Percentiles rank a stretch among this genome's conserved stretches.
Evolutionary conservation across 139 green algal species (phyloP).

Genomic region (Chlamydomonas sp.): DNA sequence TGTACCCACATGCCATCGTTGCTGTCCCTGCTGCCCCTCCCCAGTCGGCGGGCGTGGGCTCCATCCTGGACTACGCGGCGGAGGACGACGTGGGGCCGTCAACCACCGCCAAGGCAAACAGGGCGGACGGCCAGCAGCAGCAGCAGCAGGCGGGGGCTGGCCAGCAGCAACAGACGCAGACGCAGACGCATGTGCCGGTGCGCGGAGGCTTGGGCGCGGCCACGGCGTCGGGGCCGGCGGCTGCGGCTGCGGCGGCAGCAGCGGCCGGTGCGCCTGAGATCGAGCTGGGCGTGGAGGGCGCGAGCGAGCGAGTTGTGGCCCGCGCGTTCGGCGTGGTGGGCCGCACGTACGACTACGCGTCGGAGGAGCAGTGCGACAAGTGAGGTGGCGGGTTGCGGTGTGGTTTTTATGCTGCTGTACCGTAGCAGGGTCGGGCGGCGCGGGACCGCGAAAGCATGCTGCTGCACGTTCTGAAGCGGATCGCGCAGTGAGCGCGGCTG

Average conservation of each 20-base stretch:
- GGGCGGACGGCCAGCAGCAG: too few species aligned
- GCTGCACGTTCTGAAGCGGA: neutral
- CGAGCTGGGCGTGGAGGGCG: too few species aligned
- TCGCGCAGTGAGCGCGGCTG: neutral
- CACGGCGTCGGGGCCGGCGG: too few species aligned
- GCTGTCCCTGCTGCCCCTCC: conserved; percentile 21
- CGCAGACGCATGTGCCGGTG: too few species aligned
- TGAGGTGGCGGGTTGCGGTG: neutral
- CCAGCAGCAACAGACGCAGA: too few species aligned
- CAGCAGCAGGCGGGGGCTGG: too few species aligned
- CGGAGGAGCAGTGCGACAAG: conserved; percentile 75
- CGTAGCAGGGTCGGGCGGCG: neutral
- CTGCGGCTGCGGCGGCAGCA: too few species aligned
- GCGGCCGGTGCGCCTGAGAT: too few species aligned
- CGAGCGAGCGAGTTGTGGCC: neutral
- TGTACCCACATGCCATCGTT: neutral
- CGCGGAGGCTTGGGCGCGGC: too few species aligned
- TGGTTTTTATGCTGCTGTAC: neutral
- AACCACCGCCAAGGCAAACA: neutral
- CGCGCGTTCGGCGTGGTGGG: conserved; percentile 46
- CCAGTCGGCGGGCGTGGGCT: conserved; percentile 40
- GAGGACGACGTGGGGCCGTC: conserved; percentile 57
- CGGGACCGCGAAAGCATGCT: neutral
- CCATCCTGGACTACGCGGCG: conserved; percentile 74
- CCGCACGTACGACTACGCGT: conserved; percentile 77